Base-by-base conservation (phyloP, 2,329 filamentous ascomycete genomes). In the Clonostachys chloroleuca region DNA sequence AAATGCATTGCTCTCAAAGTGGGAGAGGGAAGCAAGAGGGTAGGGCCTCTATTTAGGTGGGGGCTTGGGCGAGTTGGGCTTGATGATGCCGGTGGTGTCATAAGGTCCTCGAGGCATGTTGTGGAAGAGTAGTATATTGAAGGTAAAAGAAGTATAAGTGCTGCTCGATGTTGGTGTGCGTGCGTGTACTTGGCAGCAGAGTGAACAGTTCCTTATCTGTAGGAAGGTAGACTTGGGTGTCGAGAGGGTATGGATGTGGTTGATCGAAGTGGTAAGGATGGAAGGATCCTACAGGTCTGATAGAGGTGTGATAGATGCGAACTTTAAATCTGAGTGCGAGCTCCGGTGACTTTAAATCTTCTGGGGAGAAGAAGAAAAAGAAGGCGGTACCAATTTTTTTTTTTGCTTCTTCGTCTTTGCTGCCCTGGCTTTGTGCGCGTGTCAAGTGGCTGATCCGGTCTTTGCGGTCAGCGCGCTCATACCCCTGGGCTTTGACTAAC, bases 71-170 rank as follows among this genome's bases (percentile, higher is more conserved):
- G 55, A 54, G 53, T 49, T 63, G 46, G 65, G 64, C 58, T 66
- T 68, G 45, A 56, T 49, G 40, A 68, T 56, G 49, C 65, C 65
- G 45, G 65, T 68, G n/a, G 59, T 63, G 47, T 68, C 65, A 49
- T 68, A 68, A 3, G 65, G 65, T 45, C 65, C 65, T 42, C 65
- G 62, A 36, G 60, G 52, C 65, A 68, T 68, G 44, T 34, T 49
- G 35, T 20, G 17, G n/a, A 40, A 44, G 40, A 4, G 42, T 14
- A 13, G 24, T 30, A 30, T 3, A 9, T 30, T 30, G 18, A 34
- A 16, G 33, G 30, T 45, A 17, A 17, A 20, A 20, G 20, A 42
- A 14, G 40, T 40, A n/a, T 12, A 51, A 52, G 42, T 39, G 48
- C 41, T 47, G 40, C 33, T 45, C 37, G 12, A 30, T 40, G 16